phyloP scores from a whole-genome alignment of 2,329 filamentous ascomycete genomes.

The Hypomyces rosellus region DNA sequence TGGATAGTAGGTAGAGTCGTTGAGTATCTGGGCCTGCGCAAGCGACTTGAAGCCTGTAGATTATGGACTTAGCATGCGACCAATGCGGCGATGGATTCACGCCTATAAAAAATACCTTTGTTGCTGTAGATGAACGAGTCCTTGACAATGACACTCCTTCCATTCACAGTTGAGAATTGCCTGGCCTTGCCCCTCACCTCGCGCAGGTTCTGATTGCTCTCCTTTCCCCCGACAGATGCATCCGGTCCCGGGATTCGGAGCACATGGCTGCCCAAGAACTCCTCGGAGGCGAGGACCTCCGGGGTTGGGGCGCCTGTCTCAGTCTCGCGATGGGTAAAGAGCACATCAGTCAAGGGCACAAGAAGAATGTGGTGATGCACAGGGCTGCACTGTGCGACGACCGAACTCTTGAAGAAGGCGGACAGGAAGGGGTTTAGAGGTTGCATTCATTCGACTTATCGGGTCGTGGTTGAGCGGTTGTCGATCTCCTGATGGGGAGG shows the following conservation, averaged over 20 bases:
- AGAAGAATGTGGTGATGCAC: slow-evolving; percentile 89
- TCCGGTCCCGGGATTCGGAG: slow-evolving; percentile 66
- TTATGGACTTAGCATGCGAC: slow-evolving; percentile 17
- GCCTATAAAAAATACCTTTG: slow-evolving; percentile 59
- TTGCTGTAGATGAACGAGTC: slow-evolving; percentile 91
- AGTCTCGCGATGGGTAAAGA: slow-evolving; percentile 80
- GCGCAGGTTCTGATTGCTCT: slow-evolving; percentile 58
- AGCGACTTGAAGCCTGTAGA: slow-evolving; percentile 77
- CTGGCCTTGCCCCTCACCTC: slow-evolving; percentile 90
- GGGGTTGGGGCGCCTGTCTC: slow-evolving; percentile 71
- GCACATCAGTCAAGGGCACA: slow-evolving; percentile 86
- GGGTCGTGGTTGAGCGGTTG: slow-evolving; percentile 17
- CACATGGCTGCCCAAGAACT: slow-evolving; percentile 95
- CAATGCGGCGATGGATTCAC: no score
- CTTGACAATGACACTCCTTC: slow-evolving; percentile 88
- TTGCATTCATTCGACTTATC: slow-evolving; percentile 62
- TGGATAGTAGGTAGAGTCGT: slow-evolving; percentile 81
- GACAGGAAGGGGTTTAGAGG: slow-evolving; percentile 97
- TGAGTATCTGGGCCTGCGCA: slow-evolving; percentile 80
- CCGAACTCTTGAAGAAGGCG: slow-evolving; percentile 96
- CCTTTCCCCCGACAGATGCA: slow-evolving; percentile 47
- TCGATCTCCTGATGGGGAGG: slow-evolving; percentile 22
- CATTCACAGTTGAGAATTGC: slow-evolving; percentile 91
- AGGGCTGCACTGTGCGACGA: slow-evolving; percentile 85
- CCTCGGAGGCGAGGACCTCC: slow-evolving; percentile 82